These are phyloP conservation scores for Purpureocillium lavendulum DNA, from an alignment of 2,329 filamentous ascomycete genomes.

Conservation along the genomic window DNA sequence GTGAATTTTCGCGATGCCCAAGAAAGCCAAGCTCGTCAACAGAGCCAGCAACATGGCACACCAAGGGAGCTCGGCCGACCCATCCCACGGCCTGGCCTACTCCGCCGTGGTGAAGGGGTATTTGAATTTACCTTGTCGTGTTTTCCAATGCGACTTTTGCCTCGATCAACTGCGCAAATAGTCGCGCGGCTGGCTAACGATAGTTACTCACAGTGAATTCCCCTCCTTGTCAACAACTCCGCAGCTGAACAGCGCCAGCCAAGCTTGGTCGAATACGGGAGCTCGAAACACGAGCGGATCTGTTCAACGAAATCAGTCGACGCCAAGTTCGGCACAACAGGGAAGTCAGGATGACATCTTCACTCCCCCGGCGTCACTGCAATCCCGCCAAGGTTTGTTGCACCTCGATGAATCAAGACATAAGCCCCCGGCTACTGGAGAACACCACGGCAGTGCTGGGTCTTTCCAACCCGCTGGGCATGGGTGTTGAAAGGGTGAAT, in stretches of 20 bases:
- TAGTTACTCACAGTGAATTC: slow-evolving; percentile 47
- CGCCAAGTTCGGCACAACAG: slow-evolving; percentile 42
- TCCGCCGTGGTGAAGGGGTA: slow-evolving; percentile 24
- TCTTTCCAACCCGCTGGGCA: not conserved
- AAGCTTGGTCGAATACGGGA: slow-evolving; percentile 43
- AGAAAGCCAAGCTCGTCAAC: slow-evolving; percentile 8
- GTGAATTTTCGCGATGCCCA: slow-evolving; percentile 4
- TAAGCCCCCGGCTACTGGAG: too few relatives aligned
- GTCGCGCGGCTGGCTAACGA: slow-evolving; percentile 29
- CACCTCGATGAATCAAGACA: slow-evolving; percentile 43
- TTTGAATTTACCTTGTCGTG: too few relatives aligned
- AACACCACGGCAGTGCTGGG: too few relatives aligned
- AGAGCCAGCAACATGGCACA: slow-evolving; percentile 6
- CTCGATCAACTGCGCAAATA: too few relatives aligned
- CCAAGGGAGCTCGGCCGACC: slow-evolving; percentile 2
- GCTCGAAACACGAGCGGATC: slow-evolving; percentile 39
- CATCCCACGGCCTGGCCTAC: slow-evolving; percentile 12
- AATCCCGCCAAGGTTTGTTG: slow-evolving; percentile 37
- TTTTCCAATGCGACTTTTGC: too few relatives aligned
- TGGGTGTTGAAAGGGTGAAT: not conserved
- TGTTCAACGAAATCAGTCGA: slow-evolving; percentile 42
- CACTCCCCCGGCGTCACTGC: slow-evolving; percentile 30
- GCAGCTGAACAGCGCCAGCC: slow-evolving; percentile 39
- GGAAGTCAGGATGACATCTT: slow-evolving; percentile 39
- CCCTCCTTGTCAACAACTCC: slow-evolving; percentile 56